Percentiles rank a stretch among this genome's conserved stretches.
Evolutionary conservation across 345 rosid species (phyloP).

Genomic region (Corchorus olitorius): DNA sequence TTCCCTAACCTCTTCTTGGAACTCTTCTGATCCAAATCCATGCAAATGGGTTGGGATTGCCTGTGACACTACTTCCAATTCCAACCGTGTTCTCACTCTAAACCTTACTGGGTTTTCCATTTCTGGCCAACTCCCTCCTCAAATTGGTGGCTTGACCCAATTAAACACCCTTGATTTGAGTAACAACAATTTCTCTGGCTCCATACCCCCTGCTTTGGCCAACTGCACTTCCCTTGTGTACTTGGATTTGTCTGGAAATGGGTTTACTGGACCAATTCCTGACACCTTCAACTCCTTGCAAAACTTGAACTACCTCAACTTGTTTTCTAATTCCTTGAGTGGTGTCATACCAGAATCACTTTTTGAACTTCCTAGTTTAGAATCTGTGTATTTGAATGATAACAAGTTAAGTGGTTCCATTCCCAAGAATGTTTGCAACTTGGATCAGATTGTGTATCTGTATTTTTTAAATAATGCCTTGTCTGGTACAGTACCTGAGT

Average conservation of each 20-base stretch:
- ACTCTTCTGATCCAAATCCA: slow-evolving; percentile 1
- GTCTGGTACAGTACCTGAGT: slow-evolving; percentile 66
- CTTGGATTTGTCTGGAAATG: slow-evolving; percentile 60
- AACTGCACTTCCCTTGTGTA: slow-evolving; percentile 50
- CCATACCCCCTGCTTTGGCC: slow-evolving; percentile 49
- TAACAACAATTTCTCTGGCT: slow-evolving; percentile 52
- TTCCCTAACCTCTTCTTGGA: slow-evolving; percentile 15
- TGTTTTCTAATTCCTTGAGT: slow-evolving; percentile 50
- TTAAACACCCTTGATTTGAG: slow-evolving; percentile 55
- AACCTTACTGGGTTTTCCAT: slow-evolving; percentile 47
- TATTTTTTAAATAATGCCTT: slow-evolving; percentile 47
- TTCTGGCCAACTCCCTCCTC: slow-evolving; percentile 64
- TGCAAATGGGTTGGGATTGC: slow-evolving; percentile 13
- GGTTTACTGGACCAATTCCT: slow-evolving; percentile 58
- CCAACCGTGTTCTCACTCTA: slow-evolving; percentile 33
- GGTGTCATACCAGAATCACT: slow-evolving; percentile 63
- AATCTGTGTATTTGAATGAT: slow-evolving; percentile 35
- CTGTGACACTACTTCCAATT: background rate
- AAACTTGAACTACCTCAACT: slow-evolving; percentile 32
- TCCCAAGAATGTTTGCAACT: slow-evolving; percentile 54
- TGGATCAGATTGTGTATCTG: slow-evolving; percentile 39
- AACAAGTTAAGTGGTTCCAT: slow-evolving; percentile 70
- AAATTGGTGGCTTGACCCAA: slow-evolving; percentile 44
- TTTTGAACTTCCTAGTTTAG: slow-evolving; percentile 44
- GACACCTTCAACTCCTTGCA: slow-evolving; percentile 39